Conservation (phyloP, 306 rosid species). For the Glycine soja region DNA sequence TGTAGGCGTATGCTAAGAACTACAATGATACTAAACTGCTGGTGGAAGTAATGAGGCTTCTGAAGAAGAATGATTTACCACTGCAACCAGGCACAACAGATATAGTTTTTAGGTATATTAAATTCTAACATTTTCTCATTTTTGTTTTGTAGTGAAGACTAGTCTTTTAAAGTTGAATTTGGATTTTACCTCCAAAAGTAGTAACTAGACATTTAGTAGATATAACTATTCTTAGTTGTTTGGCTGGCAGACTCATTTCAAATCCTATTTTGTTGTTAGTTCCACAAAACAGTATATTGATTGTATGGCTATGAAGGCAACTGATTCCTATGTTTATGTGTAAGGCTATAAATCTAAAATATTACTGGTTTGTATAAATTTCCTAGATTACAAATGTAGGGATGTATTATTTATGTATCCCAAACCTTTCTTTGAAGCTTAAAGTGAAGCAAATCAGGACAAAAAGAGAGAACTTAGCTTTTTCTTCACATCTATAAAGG, state of each 20-base stretch:
- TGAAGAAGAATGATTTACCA: slow-evolving; percentile 74
- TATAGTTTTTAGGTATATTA: slow-evolving; percentile 82
- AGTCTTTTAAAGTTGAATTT: too few relatives aligned
- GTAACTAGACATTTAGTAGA: too few relatives aligned
- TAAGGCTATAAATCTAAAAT: slow-evolving; percentile 1
- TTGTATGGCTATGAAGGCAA: slow-evolving; percentile 28
- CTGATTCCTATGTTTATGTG: slow-evolving; percentile 13
- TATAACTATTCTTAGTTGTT: slow-evolving; percentile 35
- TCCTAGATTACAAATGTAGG: slow-evolving; percentile 10
- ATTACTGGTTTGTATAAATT: slow-evolving; percentile 23
- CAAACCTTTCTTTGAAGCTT: slow-evolving; percentile 21
- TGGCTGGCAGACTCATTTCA: background rate
- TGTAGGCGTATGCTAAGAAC: slow-evolving; percentile 73
- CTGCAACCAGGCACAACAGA: slow-evolving; percentile 97
- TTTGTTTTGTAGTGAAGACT: too few relatives aligned
- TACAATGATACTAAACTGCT: slow-evolving; percentile 71
- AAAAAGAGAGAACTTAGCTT: slow-evolving; percentile 11
- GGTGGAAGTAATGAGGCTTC: slow-evolving; percentile 80
- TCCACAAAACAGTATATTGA: slow-evolving; percentile 15
- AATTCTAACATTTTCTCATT: too few relatives aligned
- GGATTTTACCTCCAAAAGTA: too few relatives aligned
- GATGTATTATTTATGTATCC: slow-evolving; percentile 18
- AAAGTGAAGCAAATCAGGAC: slow-evolving; percentile 27
- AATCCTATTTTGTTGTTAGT: slow-evolving; percentile 30
- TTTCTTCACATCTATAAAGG: background rate